phyloP scores from a whole-genome alignment of 2,329 filamentous ascomycete genomes.

The Ophiocordyceps camponoti-leonardi region DNA sequence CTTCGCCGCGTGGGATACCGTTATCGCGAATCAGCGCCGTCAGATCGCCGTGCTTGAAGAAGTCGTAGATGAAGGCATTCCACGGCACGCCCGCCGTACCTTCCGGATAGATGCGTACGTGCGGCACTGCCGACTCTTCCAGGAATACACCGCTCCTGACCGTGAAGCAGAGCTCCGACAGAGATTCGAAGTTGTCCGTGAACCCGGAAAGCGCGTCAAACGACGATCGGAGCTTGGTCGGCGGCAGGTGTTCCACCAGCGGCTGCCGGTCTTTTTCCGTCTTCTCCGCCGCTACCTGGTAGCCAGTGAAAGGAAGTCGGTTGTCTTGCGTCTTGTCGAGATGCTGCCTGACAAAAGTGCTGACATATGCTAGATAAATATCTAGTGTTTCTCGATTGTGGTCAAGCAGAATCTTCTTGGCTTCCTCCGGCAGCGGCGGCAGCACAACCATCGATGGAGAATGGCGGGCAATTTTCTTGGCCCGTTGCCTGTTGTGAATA shows the following conservation, averaged over 20 bases:
- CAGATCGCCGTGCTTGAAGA: constrained; percentile 56
- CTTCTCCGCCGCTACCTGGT: constrained; percentile 20
- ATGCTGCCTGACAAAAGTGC: constrained; percentile 51
- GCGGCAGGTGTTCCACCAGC: constrained; percentile 13
- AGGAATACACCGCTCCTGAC: constrained; percentile 54
- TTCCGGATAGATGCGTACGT: constrained; percentile 42
- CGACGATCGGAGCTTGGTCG: constrained; percentile 39
- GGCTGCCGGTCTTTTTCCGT: not conserved
- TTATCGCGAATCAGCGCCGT: constrained; percentile 45
- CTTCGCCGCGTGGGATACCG: constrained; percentile 44
- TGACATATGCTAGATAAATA: constrained; percentile 52
- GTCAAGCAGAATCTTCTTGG: constrained; percentile 33
- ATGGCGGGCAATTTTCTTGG: constrained; percentile 29
- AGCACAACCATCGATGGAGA: constrained; percentile 50
- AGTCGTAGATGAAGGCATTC: constrained; percentile 59
- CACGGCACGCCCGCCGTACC: constrained; percentile 29
- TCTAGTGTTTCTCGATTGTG: constrained; percentile 50
- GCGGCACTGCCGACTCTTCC: constrained; percentile 55
- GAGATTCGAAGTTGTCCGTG: constrained; percentile 42
- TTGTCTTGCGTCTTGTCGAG: constrained; percentile 30
- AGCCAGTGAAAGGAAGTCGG: constrained; percentile 38
- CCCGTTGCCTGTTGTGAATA: constrained; percentile 24
- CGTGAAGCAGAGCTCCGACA: constrained; percentile 50
- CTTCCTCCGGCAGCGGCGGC: constrained; percentile 40
- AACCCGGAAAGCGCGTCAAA: constrained; percentile 58